These are phyloP conservation scores for Cicer arietinum DNA, from an alignment of 306 rosid genomes.

Conservation along the genomic window DNA sequence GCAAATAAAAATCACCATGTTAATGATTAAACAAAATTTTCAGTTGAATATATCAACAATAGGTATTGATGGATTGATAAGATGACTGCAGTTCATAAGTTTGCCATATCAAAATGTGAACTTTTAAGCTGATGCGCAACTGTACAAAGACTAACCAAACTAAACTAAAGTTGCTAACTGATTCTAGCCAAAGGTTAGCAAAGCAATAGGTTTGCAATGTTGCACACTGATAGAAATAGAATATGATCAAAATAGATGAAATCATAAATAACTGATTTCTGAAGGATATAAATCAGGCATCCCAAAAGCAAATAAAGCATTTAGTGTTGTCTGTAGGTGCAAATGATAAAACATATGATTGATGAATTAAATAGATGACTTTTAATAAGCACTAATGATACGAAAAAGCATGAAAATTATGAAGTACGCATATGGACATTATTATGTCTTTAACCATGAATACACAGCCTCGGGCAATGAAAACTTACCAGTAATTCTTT, in stretches of 20 bases:
- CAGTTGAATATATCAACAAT: conserved; percentile 1
- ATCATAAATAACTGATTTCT: conserved; percentile 31
- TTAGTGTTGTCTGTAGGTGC: conserved; percentile 1
- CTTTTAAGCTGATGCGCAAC: conserved; percentile 13
- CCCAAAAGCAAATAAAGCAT: conserved; percentile 24
- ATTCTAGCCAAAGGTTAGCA: conserved; percentile 17
- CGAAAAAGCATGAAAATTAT: conserved; percentile 12
- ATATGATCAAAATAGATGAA: conserved; percentile 22
- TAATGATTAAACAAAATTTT: not conserved
- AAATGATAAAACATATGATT: not conserved
- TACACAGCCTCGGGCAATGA: conserved; percentile 37
- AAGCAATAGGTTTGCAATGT: conserved; percentile 15
- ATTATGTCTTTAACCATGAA: conserved; percentile 35
- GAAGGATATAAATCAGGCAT: conserved; percentile 23
- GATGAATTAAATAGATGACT: not conserved
- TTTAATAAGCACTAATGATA: conserved; percentile 24
- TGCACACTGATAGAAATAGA: conserved; percentile 30
- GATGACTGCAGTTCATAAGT: not conserved
- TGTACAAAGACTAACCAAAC: conserved; percentile 12
- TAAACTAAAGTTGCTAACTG: conserved; percentile 13
- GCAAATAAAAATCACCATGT: not conserved
- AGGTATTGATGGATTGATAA: not conserved
- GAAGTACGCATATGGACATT: not conserved
- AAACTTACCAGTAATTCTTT: conserved; percentile 87
- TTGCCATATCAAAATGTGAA: conserved; percentile 4